These are phyloP conservation scores for Liquidambar formosana DNA, from an alignment of 164 flowering plant genomes.

Conservation along the genomic window DNA sequence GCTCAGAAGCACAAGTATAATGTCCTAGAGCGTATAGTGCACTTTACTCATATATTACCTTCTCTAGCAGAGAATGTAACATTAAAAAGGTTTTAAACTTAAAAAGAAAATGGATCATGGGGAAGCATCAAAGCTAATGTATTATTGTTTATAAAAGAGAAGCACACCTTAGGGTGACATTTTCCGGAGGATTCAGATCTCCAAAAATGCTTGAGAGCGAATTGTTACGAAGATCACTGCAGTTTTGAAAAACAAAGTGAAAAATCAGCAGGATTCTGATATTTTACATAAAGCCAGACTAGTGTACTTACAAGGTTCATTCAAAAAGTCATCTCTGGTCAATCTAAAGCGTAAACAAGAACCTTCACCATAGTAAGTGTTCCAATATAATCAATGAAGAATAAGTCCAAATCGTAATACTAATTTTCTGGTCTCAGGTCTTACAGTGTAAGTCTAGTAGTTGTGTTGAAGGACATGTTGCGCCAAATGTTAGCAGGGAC, in stretches of 20 bases:
- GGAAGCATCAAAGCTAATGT: background rate
- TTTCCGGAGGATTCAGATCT: conserved; percentile 53
- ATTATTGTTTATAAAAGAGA: background rate
- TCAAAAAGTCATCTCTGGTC: background rate
- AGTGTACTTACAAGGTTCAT: background rate
- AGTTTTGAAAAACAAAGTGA: conserved; percentile 12
- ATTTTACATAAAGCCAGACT: background rate
- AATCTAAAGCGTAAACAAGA: background rate
- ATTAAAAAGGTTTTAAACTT: background rate
- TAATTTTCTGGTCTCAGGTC: conserved; percentile 12
- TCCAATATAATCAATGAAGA: conserved; percentile 1
- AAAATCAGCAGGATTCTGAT: background rate
- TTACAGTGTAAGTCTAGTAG: conserved; percentile 58
- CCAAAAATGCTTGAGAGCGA: conserved; percentile 49
- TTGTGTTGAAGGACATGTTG: conserved; percentile 39
- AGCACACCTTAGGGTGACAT: conserved; percentile 68
- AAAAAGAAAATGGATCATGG: background rate
- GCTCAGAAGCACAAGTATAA: background rate
- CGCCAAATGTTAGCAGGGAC: conserved; percentile 39
- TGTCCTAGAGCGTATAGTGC: too few relatives aligned
- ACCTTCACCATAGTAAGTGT: background rate
- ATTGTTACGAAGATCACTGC: conserved; percentile 82
- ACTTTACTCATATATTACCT: background rate
- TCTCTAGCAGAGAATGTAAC: background rate
- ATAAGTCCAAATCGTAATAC: background rate